phyloP scores from a whole-genome alignment of 306 rosid species.

The Begonia fuchsioides region DNA sequence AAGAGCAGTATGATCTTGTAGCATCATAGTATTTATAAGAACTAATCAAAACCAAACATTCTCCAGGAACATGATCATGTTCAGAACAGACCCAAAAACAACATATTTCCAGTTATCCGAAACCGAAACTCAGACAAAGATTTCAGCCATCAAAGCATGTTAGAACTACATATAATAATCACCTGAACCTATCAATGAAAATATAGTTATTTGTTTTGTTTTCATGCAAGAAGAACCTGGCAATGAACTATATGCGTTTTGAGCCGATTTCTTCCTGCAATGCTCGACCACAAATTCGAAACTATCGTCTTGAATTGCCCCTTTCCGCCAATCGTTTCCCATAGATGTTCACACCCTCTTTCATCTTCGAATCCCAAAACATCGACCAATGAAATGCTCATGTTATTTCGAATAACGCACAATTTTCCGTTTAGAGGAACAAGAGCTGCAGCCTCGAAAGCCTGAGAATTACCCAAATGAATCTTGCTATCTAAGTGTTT shows the following conservation, averaged over 20 bases:
- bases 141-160: too few species aligned
- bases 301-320: slow-evolving; percentile 72
- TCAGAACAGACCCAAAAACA: too few species aligned
- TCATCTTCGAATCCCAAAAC: slow-evolving; percentile 47
- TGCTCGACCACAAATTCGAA: slow-evolving; percentile 70
- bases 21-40: too few species aligned
- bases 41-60: too few species aligned
- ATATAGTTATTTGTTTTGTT: background rate
- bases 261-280: slow-evolving; percentile 76
- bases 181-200: too few species aligned
- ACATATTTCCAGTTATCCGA: too few species aligned
- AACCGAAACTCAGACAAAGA: too few species aligned
- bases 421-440: slow-evolving; percentile 91
- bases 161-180: too few species aligned
- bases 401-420: slow-evolving; percentile 93
- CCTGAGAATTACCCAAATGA: slow-evolving; percentile 78
- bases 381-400: slow-evolving; percentile 93
- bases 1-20: too few species aligned
- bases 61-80: too few species aligned
- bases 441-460: slow-evolving; percentile 90
- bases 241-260: slow-evolving; percentile 97
- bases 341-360: slow-evolving; percentile 66
- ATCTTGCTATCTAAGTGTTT: slow-evolving; percentile 84
- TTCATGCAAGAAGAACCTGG: slow-evolving; percentile 90
- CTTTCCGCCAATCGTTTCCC: slow-evolving; percentile 93